Evolutionary conservation across 768 basidiomycete genomes (phyloP), one percentile per base, ranked within the genome.

Genomic region (Udeniomyces megalosporus): DNA sequence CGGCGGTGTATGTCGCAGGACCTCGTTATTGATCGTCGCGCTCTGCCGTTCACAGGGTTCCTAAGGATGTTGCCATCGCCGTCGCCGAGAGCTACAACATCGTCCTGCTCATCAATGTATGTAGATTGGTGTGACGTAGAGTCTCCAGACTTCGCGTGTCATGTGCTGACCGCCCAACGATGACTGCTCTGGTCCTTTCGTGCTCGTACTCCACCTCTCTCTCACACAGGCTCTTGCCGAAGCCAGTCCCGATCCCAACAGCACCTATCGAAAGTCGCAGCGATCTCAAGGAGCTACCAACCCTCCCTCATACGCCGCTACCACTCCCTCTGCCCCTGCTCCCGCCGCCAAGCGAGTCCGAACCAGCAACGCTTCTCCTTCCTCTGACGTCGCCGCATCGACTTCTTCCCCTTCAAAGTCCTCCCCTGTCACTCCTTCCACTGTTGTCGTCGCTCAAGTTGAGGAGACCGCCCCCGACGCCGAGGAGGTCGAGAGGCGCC

Each of bases 231-330:
- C 79, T 6, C 82, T 93, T 35, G 80, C 84, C 45, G 77, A 80
- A 22, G 86, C 91, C 15, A 67, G 70, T 0, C 90, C 91, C 2
- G 90, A 91, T 71, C 86, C 88, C 1, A 79, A 77, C 35, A 80
- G 77, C 31, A 82, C 79, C 53, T 93, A 92, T 72, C 82, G 89
- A 65, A 82, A 86, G 67, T 86, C 86, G 1, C 71, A 71, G 56
- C 68, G 74, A 51, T 73, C 72, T 57, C 72, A 73, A 60, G 74
- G 72, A 26, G 63, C 70, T 1, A 70, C 72, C 70, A 50, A 49
- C 31, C 6, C 24, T 53, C 10, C 77, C 78, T 54, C 70, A 68
- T 47, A 71, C 72, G 64, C 68, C 69, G 68, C 72, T 0, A 68
- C 32, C 17, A 66, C 70, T 0, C 66, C 70, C 2, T 71, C 75